phyloP scores from a whole-genome alignment of 2,329 filamentous ascomycete genomes.

The Metarhizium album region DNA sequence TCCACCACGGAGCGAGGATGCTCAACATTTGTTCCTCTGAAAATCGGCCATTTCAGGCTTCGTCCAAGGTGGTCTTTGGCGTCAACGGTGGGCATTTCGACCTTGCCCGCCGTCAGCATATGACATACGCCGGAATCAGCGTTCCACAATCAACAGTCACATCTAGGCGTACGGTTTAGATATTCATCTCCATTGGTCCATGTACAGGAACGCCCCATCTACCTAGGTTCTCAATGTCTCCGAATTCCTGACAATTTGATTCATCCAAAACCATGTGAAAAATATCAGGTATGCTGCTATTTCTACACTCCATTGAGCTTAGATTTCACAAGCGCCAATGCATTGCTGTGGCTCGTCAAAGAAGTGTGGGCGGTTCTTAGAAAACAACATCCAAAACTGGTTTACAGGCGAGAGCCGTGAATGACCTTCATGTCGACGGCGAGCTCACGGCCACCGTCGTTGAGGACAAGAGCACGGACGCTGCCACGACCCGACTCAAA shows the following conservation, averaged over 20 bases:
- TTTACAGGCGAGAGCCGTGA: conserved; percentile 62
- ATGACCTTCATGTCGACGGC: conserved; percentile 99
- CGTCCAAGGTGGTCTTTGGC: too few species aligned
- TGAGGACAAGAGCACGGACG: conserved; percentile 91
- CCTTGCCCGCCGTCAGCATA: too few species aligned
- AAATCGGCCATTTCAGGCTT: too few species aligned
- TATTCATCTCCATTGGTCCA: conserved; percentile 24
- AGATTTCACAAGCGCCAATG: conserved; percentile 12
- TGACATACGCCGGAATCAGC: too few species aligned
- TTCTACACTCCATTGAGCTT: conserved; percentile 17
- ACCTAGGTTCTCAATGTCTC: conserved; percentile 22
- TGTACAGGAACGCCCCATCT: conserved; percentile 33
- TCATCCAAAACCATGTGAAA: conserved; percentile 12
- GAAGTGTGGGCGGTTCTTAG: conserved; percentile 2
- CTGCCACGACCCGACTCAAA: conserved; percentile 90
- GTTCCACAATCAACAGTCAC: too few species aligned
- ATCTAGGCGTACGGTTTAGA: conserved; percentile 7
- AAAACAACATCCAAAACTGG: not conserved
- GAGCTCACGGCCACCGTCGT: conserved; percentile 84
- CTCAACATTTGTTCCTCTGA: too few species aligned
- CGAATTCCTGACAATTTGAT: conserved; percentile 21
- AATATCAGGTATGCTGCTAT: conserved; percentile 9
- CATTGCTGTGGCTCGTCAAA: conserved; percentile 7
- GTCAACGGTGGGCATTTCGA: too few species aligned
- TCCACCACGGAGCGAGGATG: too few species aligned